Evolutionary conservation across 2,329 filamentous ascomycete species (phyloP).

Genomic region (Cercospora nicotianae): DNA sequence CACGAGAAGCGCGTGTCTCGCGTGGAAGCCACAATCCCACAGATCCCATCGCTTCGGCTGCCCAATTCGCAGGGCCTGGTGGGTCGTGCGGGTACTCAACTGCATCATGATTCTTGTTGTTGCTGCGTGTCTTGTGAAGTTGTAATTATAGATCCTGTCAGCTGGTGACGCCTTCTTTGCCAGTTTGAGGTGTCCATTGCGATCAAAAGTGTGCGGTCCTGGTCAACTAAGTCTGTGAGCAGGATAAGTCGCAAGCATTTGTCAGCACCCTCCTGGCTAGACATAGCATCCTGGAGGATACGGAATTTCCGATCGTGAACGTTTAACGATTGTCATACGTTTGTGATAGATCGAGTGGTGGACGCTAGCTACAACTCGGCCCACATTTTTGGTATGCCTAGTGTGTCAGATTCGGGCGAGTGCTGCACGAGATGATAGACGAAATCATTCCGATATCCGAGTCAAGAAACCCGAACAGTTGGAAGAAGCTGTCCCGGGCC

Average conservation of each 20-base stretch:
- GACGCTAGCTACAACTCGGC: background rate
- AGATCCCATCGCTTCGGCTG: background rate
- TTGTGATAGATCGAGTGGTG: background rate
- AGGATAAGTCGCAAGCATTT: background rate
- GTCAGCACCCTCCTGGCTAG: background rate
- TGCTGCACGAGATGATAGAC: background rate
- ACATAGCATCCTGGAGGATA: background rate
- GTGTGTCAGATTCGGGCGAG: background rate
- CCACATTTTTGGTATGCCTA: background rate
- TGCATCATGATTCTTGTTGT: background rate
- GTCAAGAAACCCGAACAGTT: background rate
- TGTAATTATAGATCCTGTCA: background rate
- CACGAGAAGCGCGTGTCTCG: slow-evolving; percentile 1
- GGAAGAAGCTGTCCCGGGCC: background rate
- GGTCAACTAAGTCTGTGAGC: background rate
- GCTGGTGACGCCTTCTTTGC: background rate
- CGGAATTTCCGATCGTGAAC: background rate
- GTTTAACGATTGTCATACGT: background rate
- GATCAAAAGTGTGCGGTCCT: background rate
- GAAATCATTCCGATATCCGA: background rate
- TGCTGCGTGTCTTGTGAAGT: background rate
- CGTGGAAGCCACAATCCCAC: slow-evolving; percentile 1
- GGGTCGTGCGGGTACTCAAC: background rate
- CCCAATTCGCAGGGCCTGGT: background rate
- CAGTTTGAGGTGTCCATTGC: background rate